phyloP scores from a whole-genome alignment of 73 alveolate genomes.

The Tetrahymena elliotti region DNA sequence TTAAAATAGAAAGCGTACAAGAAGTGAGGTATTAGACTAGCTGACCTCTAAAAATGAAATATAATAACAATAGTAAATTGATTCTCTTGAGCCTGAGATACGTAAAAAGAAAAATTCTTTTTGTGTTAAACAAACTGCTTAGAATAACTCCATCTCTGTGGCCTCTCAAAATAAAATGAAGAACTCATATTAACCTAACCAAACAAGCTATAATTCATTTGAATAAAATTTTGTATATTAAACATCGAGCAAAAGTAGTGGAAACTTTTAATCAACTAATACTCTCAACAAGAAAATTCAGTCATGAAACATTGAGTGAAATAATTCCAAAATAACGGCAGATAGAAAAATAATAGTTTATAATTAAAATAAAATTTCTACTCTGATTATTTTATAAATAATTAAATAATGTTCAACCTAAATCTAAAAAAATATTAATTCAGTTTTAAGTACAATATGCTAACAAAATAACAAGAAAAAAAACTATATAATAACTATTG shows the following conservation, averaged over 20 bases:
- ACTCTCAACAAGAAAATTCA: background rate
- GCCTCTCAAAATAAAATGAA: background rate
- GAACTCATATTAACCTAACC: background rate
- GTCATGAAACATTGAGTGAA: background rate
- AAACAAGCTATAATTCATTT: background rate
- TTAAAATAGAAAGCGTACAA: background rate
- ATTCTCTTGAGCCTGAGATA: background rate
- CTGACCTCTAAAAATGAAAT: background rate
- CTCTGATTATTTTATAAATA: too few relatives aligned
- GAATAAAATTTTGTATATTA: background rate
- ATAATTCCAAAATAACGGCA: too few relatives aligned
- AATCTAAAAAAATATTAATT: too few relatives aligned
- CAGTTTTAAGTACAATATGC: too few relatives aligned
- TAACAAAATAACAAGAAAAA: too few relatives aligned
- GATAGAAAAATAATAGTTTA: background rate
- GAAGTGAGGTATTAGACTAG: background rate
- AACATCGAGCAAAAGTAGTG: background rate
- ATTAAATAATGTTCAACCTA: too few relatives aligned
- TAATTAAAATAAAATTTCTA: background rate
- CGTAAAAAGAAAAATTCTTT: background rate
- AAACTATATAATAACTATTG: too few relatives aligned
- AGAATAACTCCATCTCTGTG: background rate
- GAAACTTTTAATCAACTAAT: background rate
- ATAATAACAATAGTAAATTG: background rate
- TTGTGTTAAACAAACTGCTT: background rate